Conservation (phyloP, 352 stramenopile species). For the Phytophthora agathidicida region DNA sequence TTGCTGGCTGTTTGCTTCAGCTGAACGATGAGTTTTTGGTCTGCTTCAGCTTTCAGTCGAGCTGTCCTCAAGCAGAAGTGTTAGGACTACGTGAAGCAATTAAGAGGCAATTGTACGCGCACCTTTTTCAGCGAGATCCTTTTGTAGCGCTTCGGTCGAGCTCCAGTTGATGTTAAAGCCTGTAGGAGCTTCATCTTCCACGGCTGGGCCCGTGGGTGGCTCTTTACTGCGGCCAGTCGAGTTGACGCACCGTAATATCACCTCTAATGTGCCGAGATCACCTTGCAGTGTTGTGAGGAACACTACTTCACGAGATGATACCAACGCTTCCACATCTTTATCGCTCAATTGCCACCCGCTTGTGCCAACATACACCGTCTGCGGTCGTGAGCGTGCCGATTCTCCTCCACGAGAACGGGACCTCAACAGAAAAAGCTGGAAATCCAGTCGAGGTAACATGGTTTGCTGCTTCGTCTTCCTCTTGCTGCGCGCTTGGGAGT, state of each 20-base stretch:
- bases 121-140: constrained; percentile 57
- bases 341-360: constrained; percentile 36
- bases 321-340: constrained; percentile 47
- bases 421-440: constrained; percentile 43
- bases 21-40: constrained; percentile 46
- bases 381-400: constrained; percentile 17
- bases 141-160: constrained; percentile 53
- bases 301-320: constrained; percentile 49
- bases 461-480: constrained; percentile 7
- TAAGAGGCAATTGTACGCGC: neutral
- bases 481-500: neutral
- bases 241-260: constrained; percentile 34
- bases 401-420: constrained; percentile 9
- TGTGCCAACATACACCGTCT: constrained; percentile 42
- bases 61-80: constrained; percentile 19
- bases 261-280: constrained; percentile 41
- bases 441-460: constrained; percentile 31
- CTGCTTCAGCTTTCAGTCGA: constrained; percentile 32
- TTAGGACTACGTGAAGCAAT: neutral
- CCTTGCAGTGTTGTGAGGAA: constrained; percentile 44
- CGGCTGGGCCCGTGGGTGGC: neutral
- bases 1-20: constrained; percentile 35
- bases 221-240: neutral
- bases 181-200: constrained; percentile 3
- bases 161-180: constrained; percentile 65